Percentiles rank a stretch among this genome's conserved stretches.
phyloP scores from a whole-genome alignment of 148 eudicot species.

The Rhododendron vialii region DNA sequence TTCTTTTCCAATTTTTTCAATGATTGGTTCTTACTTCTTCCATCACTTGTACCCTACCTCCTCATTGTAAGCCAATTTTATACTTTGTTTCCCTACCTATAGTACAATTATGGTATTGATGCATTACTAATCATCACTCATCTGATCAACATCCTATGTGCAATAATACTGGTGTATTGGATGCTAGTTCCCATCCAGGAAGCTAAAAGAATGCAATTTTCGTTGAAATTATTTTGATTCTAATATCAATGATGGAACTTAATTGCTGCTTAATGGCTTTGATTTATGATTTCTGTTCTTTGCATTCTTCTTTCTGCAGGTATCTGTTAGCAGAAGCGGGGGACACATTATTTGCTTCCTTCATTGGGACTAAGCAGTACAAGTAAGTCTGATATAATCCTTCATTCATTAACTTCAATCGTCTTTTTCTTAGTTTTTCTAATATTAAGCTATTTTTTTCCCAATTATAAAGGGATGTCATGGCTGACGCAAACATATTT shows the following conservation, averaged over 20 bases:
- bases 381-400: slow-evolving; percentile 51
- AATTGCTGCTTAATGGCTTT: background rate
- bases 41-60: background rate
- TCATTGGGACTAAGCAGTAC: slow-evolving; percentile 89
- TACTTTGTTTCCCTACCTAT: background rate
- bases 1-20: background rate
- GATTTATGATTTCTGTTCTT: slow-evolving; percentile 7
- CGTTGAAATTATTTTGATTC: background rate
- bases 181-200: background rate
- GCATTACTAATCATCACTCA: background rate
- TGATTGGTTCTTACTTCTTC: background rate
- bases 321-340: slow-evolving; percentile 94
- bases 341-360: slow-evolving; percentile 94
- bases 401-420: background rate
- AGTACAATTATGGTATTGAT: background rate
- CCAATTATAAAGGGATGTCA: slow-evolving; percentile 65
- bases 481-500: slow-evolving; percentile 93
- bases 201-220: background rate
- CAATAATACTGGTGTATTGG: background rate
- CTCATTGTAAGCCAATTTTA: background rate
- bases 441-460: slow-evolving; percentile 4
- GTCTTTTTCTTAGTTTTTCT: slow-evolving; percentile 10
- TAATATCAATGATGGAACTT: background rate
- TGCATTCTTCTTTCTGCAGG: slow-evolving; percentile 34
- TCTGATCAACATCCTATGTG: background rate